Conservation (phyloP, 495 filamentous ascomycete species). For the Daldinia concentrica region DNA sequence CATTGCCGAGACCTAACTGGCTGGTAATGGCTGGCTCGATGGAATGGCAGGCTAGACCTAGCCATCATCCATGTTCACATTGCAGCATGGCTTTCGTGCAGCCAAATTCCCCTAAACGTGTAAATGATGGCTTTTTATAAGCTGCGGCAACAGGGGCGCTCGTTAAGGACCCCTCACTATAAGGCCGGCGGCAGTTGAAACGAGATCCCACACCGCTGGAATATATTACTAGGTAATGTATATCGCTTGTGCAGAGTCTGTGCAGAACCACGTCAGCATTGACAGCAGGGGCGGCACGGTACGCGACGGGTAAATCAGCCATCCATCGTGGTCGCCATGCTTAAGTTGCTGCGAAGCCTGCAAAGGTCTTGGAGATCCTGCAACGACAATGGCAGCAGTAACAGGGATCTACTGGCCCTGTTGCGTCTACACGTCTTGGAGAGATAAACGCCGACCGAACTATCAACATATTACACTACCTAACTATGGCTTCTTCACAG, state of each 20-base stretch:
- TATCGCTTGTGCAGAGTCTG: slow-evolving; percentile 12
- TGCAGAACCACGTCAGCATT: slow-evolving; percentile 44
- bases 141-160: slow-evolving; percentile 34
- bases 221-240: slow-evolving; percentile 27
- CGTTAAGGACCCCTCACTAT: slow-evolving; percentile 34
- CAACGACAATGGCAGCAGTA: slow-evolving; percentile 12
- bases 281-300: slow-evolving; percentile 32
- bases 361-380: slow-evolving; percentile 36
- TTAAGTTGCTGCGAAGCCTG: slow-evolving; percentile 15
- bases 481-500: slow-evolving; percentile 2
- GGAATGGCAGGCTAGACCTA: neutral
- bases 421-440: neutral
- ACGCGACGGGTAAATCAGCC: slow-evolving; percentile 38
- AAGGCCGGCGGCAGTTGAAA: slow-evolving; percentile 45
- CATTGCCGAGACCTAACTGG: slow-evolving; percentile 40
- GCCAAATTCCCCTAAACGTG: slow-evolving; percentile 37
- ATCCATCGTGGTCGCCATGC: slow-evolving; percentile 24
- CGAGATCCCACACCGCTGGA: slow-evolving; percentile 45
- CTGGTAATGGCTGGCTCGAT: slow-evolving; percentile 10
- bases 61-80: slow-evolving; percentile 32
- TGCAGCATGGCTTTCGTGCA: slow-evolving; percentile 41
- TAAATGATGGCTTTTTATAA: slow-evolving; percentile 22
- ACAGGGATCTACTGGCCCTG: slow-evolving; percentile 23
- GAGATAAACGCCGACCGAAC: slow-evolving; percentile 4
- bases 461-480: neutral